Evolutionary conservation across 176 grass and related monocot genomes (phyloP).

Genomic region (Triticum aestivum): DNA sequence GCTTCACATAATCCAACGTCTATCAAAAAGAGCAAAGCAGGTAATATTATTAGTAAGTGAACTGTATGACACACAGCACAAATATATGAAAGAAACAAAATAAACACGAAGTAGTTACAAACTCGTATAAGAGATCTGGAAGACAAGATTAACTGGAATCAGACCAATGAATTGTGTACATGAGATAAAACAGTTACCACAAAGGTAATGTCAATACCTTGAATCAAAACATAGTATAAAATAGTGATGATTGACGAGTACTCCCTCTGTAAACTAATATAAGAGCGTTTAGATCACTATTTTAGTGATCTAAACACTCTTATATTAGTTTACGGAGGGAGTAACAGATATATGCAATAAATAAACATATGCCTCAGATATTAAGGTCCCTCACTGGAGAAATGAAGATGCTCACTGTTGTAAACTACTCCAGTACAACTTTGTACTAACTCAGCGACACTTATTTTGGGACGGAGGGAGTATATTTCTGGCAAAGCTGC

Average conservation of each 20-base stretch:
- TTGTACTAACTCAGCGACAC: too few relatives aligned
- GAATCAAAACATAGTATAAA: neutral
- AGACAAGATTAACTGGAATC: neutral
- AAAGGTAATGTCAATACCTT: neutral
- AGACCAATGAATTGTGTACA: neutral
- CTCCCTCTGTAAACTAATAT: too few relatives aligned
- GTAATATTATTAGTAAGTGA: constrained; percentile 6
- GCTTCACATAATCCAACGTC: constrained; percentile 79
- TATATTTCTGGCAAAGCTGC: neutral
- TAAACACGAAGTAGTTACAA: neutral
- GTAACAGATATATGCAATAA: neutral
- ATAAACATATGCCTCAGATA: neutral
- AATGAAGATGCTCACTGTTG: neutral
- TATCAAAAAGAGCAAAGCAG: constrained; percentile 30
- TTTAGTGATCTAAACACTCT: too few relatives aligned
- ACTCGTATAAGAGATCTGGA: neutral
- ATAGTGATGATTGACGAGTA: neutral
- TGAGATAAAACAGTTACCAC: neutral
- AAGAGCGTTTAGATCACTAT: too few relatives aligned
- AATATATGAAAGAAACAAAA: constrained; percentile 6
- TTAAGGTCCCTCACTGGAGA: neutral
- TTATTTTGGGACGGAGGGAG: too few relatives aligned
- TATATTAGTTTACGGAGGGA: too few relatives aligned
- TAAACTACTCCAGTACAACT: neutral
- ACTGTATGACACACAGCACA: neutral